A percentile compares a stretch with the other conserved stretches of the same genome.
These are phyloP conservation scores for Lodderomyces beijingensis DNA, from an alignment of 1,139 yeast genomes.

Conservation along the genomic window DNA sequence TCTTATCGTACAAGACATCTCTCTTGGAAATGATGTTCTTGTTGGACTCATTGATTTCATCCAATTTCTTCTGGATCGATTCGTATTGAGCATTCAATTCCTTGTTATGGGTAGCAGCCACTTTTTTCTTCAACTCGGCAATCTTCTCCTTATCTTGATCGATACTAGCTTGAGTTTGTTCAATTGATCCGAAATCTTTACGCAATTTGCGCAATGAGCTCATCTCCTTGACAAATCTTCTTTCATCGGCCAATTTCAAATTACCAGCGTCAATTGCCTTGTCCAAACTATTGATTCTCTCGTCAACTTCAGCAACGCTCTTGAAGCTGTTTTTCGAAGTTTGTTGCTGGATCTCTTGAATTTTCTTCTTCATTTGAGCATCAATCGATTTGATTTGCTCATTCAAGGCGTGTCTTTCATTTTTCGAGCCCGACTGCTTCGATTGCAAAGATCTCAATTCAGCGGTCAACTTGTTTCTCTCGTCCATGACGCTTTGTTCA, in stretches of 20 bases:
- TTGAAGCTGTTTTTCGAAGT: slow-evolving; percentile 71
- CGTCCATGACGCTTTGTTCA: slow-evolving; percentile 43
- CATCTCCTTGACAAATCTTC: slow-evolving; percentile 81
- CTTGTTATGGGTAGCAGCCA: slow-evolving; percentile 61
- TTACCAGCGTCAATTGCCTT: slow-evolving; percentile 72
- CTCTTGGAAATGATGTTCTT: slow-evolving; percentile 66
- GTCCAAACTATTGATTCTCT: slow-evolving; percentile 67
- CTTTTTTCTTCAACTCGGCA: slow-evolving; percentile 66
- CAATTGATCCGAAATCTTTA: slow-evolving; percentile 73
- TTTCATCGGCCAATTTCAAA: slow-evolving; percentile 88
- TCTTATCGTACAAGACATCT: slow-evolving; percentile 57
- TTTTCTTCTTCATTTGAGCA: slow-evolving; percentile 67
- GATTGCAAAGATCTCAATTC: slow-evolving; percentile 59
- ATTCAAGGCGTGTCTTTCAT: slow-evolving; percentile 61
- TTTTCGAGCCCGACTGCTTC: slow-evolving; percentile 69
- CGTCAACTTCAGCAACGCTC: slow-evolving; percentile 73
- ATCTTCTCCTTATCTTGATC: slow-evolving; percentile 79
- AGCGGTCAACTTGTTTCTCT: slow-evolving; percentile 60
- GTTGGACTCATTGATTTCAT: slow-evolving; percentile 54
- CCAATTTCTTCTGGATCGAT: slow-evolving; percentile 58
- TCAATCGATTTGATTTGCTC: slow-evolving; percentile 76
- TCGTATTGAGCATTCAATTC: slow-evolving; percentile 60
- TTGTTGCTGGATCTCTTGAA: slow-evolving; percentile 66
- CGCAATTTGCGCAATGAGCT: slow-evolving; percentile 75
- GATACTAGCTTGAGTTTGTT: slow-evolving; percentile 71